phyloP scores from a whole-genome alignment of 495 filamentous ascomycete genomes.

The Copromyces sp. region DNA sequence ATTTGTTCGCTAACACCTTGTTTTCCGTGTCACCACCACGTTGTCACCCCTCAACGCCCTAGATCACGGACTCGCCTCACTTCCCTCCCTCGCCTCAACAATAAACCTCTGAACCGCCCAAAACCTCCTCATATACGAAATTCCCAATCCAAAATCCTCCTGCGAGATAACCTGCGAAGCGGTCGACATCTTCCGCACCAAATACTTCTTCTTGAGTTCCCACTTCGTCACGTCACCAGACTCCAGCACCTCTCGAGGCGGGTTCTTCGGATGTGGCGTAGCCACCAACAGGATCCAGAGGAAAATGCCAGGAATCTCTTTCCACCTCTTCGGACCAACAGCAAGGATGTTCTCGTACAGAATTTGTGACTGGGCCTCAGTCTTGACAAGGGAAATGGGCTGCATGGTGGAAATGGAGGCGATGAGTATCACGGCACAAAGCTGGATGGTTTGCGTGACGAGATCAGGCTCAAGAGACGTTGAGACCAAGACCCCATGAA shows the following conservation, averaged over 20 bases:
- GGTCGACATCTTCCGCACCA: constrained; percentile 16
- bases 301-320: constrained; percentile 14
- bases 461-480: neutral
- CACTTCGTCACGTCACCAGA: neutral
- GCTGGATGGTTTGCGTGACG: constrained; percentile 1
- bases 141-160: constrained; percentile 14
- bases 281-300: constrained; percentile 18
- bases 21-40: neutral
- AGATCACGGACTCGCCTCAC: neutral
- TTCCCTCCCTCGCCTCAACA: neutral
- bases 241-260: neutral
- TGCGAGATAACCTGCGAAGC: constrained; percentile 16
- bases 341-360: constrained; percentile 1
- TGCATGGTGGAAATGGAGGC: neutral
- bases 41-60: neutral
- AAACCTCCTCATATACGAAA: constrained; percentile 12
- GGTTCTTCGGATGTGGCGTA: neutral
- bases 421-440: constrained; percentile 2
- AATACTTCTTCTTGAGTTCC: constrained; percentile 8
- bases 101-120: constrained; percentile 14
- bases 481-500: neutral
- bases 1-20: neutral
- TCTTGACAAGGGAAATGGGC: constrained; percentile 3
- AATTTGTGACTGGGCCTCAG: neutral
- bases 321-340: constrained; percentile 7